Evolutionary conservation across 2,329 filamentous ascomycete species (phyloP).

Genomic region (Phaeoacremonium minimum): DNA sequence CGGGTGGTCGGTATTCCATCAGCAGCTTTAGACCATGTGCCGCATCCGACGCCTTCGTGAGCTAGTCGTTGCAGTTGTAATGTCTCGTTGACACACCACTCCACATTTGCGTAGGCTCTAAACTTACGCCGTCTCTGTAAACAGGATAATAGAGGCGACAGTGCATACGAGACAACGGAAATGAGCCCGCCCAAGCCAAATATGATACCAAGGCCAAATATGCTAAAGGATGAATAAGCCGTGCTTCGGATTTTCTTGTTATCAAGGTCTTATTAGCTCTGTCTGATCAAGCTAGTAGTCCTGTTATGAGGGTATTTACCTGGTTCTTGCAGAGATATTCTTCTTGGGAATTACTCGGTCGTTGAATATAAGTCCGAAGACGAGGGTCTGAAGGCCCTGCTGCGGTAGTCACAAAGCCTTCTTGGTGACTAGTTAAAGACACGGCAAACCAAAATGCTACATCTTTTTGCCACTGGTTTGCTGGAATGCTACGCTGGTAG

Average conservation of each 20-base stretch:
- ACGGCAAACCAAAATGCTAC: slow-evolving; percentile 8
- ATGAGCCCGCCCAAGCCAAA: slow-evolving; percentile 12
- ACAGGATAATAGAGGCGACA: slow-evolving; percentile 8
- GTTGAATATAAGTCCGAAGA: no score
- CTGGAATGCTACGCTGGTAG: slow-evolving; percentile 2
- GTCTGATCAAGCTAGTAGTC: no score
- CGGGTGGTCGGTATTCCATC: not conserved
- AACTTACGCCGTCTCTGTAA: slow-evolving; percentile 8
- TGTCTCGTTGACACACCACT: slow-evolving; percentile 7
- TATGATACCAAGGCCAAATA: slow-evolving; percentile 19
- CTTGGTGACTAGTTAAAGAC: slow-evolving; percentile 4
- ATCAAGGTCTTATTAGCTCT: no score
- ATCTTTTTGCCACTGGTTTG: slow-evolving; percentile 11
- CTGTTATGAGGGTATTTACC: no score
- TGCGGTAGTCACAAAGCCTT: slow-evolving; percentile 4
- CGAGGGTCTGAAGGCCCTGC: slow-evolving; percentile 3
- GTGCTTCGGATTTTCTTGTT: slow-evolving; percentile 19
- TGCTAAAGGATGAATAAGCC: slow-evolving; percentile 16
- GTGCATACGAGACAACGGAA: slow-evolving; percentile 10
- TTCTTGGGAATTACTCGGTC: no score
- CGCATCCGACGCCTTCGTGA: not conserved
- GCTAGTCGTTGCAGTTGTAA: slow-evolving; percentile 2
- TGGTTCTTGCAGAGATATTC: slow-evolving; percentile 5
- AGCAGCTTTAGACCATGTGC: not conserved
- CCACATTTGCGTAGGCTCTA: slow-evolving; percentile 13